Evolutionary conservation across 2,329 filamentous ascomycete species (phyloP).

Genomic region (Coniella vitis): DNA sequence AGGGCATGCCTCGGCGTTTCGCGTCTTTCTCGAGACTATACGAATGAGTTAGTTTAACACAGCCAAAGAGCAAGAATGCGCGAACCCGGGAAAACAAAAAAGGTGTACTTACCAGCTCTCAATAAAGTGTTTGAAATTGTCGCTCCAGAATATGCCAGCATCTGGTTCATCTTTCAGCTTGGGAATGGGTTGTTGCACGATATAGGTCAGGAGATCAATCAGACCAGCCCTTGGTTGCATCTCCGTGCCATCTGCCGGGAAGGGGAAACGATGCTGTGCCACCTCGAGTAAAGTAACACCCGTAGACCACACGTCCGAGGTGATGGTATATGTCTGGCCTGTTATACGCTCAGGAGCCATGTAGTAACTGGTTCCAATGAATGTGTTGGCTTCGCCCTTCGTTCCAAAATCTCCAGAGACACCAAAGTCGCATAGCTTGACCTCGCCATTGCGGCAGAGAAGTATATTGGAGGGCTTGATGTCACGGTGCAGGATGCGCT

Average conservation of each 20-base stretch:
- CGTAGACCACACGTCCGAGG: slow-evolving; percentile 95
- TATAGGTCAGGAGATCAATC: slow-evolving; percentile 94
- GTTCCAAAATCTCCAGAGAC: slow-evolving; percentile 97
- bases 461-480: slow-evolving; percentile 99
- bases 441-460: slow-evolving; percentile 82
- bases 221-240: slow-evolving; percentile 88
- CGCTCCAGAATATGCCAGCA: slow-evolving; percentile 86
- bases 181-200: slow-evolving; percentile 90
- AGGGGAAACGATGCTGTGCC: slow-evolving; percentile 97
- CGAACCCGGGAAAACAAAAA: background rate
- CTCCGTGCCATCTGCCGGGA: slow-evolving; percentile 92
- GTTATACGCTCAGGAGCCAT: slow-evolving; percentile 99
- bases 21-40: slow-evolving; percentile 88
- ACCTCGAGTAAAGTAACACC: slow-evolving; percentile 97
- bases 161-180: slow-evolving; percentile 92
- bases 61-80: background rate
- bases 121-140: slow-evolving; percentile 98
- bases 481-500: slow-evolving; percentile 97
- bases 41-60: slow-evolving; percentile 11
- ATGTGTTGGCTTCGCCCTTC: slow-evolving; percentile 96
- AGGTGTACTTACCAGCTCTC: slow-evolving; percentile 83
- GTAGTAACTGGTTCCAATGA: slow-evolving; percentile 98
- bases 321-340: slow-evolving; percentile 96
- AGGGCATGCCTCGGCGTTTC: slow-evolving; percentile 78
- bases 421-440: slow-evolving; percentile 97